phyloP scores from a whole-genome alignment of 345 rosid species.

The Rhodamnia rubescens region DNA sequence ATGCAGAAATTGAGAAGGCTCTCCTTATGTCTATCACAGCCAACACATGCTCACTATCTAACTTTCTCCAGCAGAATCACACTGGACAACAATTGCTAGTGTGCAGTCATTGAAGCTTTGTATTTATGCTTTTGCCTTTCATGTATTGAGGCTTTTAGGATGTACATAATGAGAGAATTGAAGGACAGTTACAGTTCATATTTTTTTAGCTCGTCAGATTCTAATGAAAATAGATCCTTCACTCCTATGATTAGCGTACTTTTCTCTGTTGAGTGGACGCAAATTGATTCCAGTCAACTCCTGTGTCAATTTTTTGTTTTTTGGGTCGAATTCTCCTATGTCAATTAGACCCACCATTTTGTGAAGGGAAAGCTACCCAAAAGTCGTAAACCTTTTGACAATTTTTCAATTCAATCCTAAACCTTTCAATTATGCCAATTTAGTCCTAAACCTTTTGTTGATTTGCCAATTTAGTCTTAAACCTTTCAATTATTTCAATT shows the following conservation, averaged over 20 bases:
- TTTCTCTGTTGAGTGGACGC: neutral
- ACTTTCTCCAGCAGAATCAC: neutral
- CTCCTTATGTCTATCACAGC: neutral
- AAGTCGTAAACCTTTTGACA: too few relatives aligned
- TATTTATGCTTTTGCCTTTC: neutral
- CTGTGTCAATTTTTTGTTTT: too few relatives aligned
- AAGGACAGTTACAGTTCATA: neutral
- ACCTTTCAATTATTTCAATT: too few relatives aligned
- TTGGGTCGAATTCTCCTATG: too few relatives aligned
- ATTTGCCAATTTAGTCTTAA: too few relatives aligned
- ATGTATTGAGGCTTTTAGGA: neutral
- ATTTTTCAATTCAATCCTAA: too few relatives aligned
- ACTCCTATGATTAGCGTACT: neutral
- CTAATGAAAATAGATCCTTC: neutral
- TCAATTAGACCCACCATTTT: too few relatives aligned
- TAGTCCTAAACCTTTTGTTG: too few relatives aligned
- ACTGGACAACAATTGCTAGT: neutral
- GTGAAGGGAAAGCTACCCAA: too few relatives aligned
- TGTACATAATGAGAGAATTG: neutral
- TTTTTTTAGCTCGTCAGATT: neutral
- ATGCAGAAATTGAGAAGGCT: neutral
- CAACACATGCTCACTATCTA: neutral
- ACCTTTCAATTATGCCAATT: too few relatives aligned
- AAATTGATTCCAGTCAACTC: too few relatives aligned
- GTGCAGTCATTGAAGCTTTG: neutral